Percentiles rank a stretch among this genome's conserved stretches.
Conservation (phyloP, 2,329 filamentous ascomycete genomes). For the Xylariaceae sp. region DNA sequence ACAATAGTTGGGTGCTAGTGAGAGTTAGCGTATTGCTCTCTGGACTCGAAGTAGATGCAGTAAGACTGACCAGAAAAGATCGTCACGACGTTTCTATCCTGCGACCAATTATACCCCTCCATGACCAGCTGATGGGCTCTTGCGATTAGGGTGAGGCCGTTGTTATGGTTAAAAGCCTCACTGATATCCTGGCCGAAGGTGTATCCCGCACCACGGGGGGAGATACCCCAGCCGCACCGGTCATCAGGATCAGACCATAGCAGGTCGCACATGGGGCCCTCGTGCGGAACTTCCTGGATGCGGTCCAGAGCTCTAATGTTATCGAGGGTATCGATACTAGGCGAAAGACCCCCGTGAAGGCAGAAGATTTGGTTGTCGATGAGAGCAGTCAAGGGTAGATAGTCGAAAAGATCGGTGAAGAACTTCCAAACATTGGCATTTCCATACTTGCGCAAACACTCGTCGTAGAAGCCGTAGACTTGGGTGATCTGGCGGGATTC, state of each 20-base stretch:
- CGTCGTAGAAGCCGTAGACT: conserved; percentile 99
- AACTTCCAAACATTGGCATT: conserved; percentile 99
- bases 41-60: conserved; percentile 4
- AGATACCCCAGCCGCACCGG: conserved; percentile 94
- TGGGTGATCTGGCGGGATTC: conserved; percentile 99
- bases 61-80: conserved; percentile 83
- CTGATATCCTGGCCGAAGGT: conserved; percentile 97
- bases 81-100: conserved; percentile 96
- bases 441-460: conserved; percentile 97
- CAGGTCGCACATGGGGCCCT: conserved; percentile 97
- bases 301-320: conserved; percentile 95
- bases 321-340: conserved; percentile 93
- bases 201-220: conserved; percentile 90
- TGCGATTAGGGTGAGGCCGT: conserved; percentile 92
- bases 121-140: conserved; percentile 98
- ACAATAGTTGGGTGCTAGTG: conserved; percentile 84
- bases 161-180: conserved; percentile 99
- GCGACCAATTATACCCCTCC: conserved; percentile 99
- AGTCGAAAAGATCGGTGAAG: conserved; percentile 98
- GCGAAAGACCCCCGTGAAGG: conserved; percentile 92
- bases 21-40: conserved; percentile 7
- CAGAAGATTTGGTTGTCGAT: conserved; percentile 99
- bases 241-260: conserved; percentile 99
- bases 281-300: conserved; percentile 97
- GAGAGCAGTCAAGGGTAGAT: conserved; percentile 92